Evolutionary conservation across 352 stramenopile genomes (phyloP), one percentile per base, ranked within the genome.

Genomic region (Phytophthora agathidicida): DNA sequence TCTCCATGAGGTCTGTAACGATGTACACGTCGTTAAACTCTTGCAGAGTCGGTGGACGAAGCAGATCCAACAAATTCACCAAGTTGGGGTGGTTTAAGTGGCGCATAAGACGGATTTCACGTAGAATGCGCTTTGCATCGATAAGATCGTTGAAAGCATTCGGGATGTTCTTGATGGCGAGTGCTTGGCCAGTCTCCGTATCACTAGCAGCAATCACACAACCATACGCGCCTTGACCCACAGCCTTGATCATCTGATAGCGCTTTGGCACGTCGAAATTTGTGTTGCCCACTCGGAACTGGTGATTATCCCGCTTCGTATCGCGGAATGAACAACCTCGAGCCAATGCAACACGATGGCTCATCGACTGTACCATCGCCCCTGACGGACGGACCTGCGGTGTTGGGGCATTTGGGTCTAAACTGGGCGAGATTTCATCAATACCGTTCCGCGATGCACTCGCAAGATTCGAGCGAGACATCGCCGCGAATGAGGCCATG

Each of bases 91-190:
- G 84, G 32, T 91, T 92, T 23, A 96, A 54, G 45, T 94, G 88
- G 8, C 86, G 86, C 86, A 96, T 94, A 28, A 96, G 71, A 8
- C 88, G 85, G 26, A 96, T 92, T 67, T 96, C 88, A 27, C 88
- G 83, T 35, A 96, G 61, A 49, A 94, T 96, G 20, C 86, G 85
- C 75, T 95, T 95, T 13, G 86, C 83, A 55, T 96, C 88, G 33
- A 93, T 89, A 24, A 95, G 61, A 58, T 96, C 86, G 30, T 94
- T 93, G 49, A 96, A 96, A 4, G 94, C 94, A 58, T 96, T 97
- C 24, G 94, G 91, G 11, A 98, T 91, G 79, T 98, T 98, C 71
- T 98, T 98, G 65, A 98, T 98, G 5, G 94, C 96, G 23, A 98
- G 89, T 47, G 94, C 88, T 42, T 89, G 81, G 2, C 89, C 85